phyloP scores from a whole-genome alignment of 2,329 filamentous ascomycete species.

The Apiospora aurea region DNA sequence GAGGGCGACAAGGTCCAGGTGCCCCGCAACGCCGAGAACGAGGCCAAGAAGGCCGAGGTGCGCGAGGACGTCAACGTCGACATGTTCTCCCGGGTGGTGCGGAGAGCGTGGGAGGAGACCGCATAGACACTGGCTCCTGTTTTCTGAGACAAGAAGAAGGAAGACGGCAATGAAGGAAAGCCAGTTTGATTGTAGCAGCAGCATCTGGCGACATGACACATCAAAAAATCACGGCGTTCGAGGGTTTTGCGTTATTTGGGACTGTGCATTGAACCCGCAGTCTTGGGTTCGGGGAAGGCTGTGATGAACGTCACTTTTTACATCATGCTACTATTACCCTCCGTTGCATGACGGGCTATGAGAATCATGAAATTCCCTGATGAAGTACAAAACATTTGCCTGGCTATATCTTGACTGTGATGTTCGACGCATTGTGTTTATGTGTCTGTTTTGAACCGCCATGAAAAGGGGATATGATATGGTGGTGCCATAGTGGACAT shows the following conservation, averaged over 20 bases:
- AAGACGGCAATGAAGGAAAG: slow-evolving; percentile 14
- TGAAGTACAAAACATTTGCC: not conserved
- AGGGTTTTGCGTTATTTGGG: slow-evolving; percentile 24
- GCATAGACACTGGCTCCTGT: slow-evolving; percentile 55
- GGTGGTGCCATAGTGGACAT: not conserved
- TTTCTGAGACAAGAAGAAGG: slow-evolving; percentile 9
- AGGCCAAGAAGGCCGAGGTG: slow-evolving; percentile 94
- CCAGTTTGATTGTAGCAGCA: slow-evolving; percentile 15
- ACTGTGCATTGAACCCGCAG: slow-evolving; percentile 20
- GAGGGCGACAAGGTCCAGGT: slow-evolving; percentile 74
- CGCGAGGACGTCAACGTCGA: slow-evolving; percentile 94
- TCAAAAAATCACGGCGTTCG: slow-evolving; percentile 22
- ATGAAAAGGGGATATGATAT: not conserved
- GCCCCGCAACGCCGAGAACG: slow-evolving; percentile 94
- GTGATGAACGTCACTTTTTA: slow-evolving; percentile 1
- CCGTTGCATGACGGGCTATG: slow-evolving; percentile 18
- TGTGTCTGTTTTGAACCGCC: not conserved
- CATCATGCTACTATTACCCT: slow-evolving; percentile 16
- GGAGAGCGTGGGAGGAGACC: slow-evolving; percentile 85
- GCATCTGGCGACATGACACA: slow-evolving; percentile 18
- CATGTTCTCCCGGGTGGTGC: slow-evolving; percentile 81
- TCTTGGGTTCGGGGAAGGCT: slow-evolving; percentile 14
- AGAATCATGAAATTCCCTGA: slow-evolving; percentile 21
- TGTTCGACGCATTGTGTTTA: not conserved
- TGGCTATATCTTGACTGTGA: not conserved